These are phyloP conservation scores for Neoboletus magnificus DNA, from an alignment of 768 basidiomycete genomes.

Conservation along the genomic window DNA sequence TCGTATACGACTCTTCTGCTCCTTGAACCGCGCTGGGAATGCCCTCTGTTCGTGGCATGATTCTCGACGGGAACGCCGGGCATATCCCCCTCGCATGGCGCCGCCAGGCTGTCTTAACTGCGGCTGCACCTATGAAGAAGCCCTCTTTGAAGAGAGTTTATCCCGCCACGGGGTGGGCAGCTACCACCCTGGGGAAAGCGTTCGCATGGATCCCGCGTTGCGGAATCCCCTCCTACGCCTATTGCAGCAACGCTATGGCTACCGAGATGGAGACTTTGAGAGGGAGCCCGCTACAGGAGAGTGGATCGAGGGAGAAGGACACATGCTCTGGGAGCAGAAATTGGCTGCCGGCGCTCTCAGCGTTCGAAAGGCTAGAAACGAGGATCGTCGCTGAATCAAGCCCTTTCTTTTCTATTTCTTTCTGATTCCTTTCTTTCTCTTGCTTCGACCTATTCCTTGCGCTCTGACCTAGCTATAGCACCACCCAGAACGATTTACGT, in stretches of 20 bases:
- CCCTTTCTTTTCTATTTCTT: not conserved
- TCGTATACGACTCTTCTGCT: slow-evolving; percentile 69
- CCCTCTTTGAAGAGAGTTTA: slow-evolving; percentile 83
- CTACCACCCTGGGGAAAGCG: slow-evolving; percentile 79
- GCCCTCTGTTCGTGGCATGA: slow-evolving; percentile 91
- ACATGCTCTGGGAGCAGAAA: slow-evolving; percentile 59
- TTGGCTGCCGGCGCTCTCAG: slow-evolving; percentile 37
- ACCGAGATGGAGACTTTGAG: slow-evolving; percentile 86
- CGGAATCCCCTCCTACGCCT: slow-evolving; percentile 76
- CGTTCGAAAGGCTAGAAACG: slow-evolving; percentile 34
- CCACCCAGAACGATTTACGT: slow-evolving; percentile 24
- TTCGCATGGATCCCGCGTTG: slow-evolving; percentile 86
- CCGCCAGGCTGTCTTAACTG: slow-evolving; percentile 79
- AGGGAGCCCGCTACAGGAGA: slow-evolving; percentile 58
- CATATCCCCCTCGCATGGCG: slow-evolving; percentile 75
- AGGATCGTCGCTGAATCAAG: slow-evolving; percentile 38
- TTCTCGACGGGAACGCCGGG: slow-evolving; percentile 77
- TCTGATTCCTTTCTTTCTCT: not conserved
- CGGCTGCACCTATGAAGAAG: slow-evolving; percentile 81
- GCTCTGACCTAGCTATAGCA: slow-evolving; percentile 13
- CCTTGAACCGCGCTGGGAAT: slow-evolving; percentile 83
- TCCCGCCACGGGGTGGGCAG: slow-evolving; percentile 76
- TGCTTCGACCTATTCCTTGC: not conserved
- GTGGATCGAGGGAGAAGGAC: slow-evolving; percentile 70
- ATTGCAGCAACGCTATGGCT: slow-evolving; percentile 68